These are phyloP conservation scores for Penicillium olsonii DNA, from an alignment of 2,329 filamentous ascomycete species.

Conservation along the genomic window DNA sequence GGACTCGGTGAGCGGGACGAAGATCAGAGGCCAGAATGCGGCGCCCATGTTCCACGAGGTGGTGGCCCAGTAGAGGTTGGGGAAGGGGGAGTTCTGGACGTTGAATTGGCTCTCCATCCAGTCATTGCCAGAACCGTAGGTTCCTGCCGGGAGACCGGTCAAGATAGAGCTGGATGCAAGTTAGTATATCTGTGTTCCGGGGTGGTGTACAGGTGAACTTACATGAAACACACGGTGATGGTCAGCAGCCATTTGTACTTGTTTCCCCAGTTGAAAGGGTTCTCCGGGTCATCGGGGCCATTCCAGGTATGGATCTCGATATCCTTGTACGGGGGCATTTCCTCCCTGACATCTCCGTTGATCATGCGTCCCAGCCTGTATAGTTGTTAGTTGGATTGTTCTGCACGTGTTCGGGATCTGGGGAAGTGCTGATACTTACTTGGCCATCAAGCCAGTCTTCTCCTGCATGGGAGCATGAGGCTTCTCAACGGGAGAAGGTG, in stretches of 20 bases:
- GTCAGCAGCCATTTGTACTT: slow-evolving; percentile 46
- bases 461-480: background rate
- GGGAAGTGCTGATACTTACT: slow-evolving; percentile 1
- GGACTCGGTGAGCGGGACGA: slow-evolving; percentile 38
- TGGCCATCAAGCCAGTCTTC: background rate
- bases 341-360: background rate
- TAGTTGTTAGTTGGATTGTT: background rate
- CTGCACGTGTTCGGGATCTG: background rate
- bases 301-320: slow-evolving; percentile 31
- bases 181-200: background rate
- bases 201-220: background rate
- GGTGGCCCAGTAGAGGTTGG: slow-evolving; percentile 36
- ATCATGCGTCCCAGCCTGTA: background rate
- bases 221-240: slow-evolving; percentile 45
- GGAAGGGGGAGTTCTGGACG: slow-evolving; percentile 35
- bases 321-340: slow-evolving; percentile 5
- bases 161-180: slow-evolving; percentile 36
- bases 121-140: slow-evolving; percentile 38
- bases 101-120: slow-evolving; percentile 33
- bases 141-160: slow-evolving; percentile 44
- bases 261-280: slow-evolving; percentile 43
- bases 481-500: background rate
- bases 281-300: slow-evolving; percentile 25
- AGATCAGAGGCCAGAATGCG: slow-evolving; percentile 37
- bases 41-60: slow-evolving; percentile 39